Base-by-base conservation (phyloP, 176 grass and related monocot genomes). In the Metroxylon sagu region DNA sequence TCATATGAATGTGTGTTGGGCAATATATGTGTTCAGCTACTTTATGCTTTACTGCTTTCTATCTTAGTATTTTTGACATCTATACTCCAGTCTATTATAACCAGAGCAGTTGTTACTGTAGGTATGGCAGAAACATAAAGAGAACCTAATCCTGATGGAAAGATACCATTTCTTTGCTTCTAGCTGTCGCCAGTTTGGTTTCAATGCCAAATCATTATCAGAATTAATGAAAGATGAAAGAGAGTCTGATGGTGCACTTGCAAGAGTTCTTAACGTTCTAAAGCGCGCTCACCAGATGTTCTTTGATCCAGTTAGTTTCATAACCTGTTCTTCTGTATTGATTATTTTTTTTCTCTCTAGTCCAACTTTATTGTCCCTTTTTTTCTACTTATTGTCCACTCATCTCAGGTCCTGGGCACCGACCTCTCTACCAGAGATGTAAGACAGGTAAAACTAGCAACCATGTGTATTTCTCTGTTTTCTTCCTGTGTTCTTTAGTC, bases 41-140 rank as follows among this genome's bases (percentile, higher is more conserved):
- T 43, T 43, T 2, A 43, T 43, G 35, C 35, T 43, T 63, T 57
- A 27, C 52, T 58, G 28, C 19, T 60, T 50, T 58, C 23, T 70
- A 16, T 77, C 19, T 49, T 23, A 23, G 29, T 67, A 53, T 54
- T 7, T 16, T 65, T 12, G 52, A 12, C 64, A 15, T 3, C 29
- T 54, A 57, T 57, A 25, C 16, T 43, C 35, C 35, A 14, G 35
- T 2, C 1, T 43, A 43, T 10, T 43, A 12, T 30, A 30, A 60
- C 57, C 56, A 61, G 23, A 10, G 16, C 55, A 0, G 1, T 29
- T 55, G 49, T 69, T 69, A 8, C 27, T 56, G 39, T 66, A 97
- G 93, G 87, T 98, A 17, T 98, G 93, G 87, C 81, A 88, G 64
- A 88, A 77, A 49, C 93, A 98, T 74, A 98, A 80, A 62, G 87